Evolutionary conservation across 352 stramenopile genomes (phyloP), one percentile per base, ranked within the genome.

Genomic region (Halophytophthora batemanensis): DNA sequence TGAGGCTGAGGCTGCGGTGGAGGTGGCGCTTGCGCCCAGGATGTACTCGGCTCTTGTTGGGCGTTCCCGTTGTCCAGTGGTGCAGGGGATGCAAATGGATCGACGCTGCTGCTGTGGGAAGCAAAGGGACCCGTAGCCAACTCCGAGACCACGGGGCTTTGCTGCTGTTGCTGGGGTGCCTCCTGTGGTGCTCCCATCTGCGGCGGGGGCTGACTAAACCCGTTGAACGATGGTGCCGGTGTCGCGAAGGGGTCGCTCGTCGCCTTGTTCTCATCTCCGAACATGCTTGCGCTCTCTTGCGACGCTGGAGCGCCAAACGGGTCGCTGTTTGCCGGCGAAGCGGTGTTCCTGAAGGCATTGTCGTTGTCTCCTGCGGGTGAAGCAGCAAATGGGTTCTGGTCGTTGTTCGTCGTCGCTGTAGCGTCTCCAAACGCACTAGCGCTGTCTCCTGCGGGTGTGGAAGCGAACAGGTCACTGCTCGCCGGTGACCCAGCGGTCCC

Each of bases 211-310:
- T 31, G 25, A 31, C 25, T 31, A 31, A 53, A 36, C 13, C 28
- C 43, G 21, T 47, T 23, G 17, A 56, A 31, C 34, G 50, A 56
- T 15, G 42, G 31, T n/a, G 37, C 15, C 22, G 56, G 48, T 10
- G 19, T 49, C 15, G 53, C 44, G 29, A 64, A 69, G 13, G 49
- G 49, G 19, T 73, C 62, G 6, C 45, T 46, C 18, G 40, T 54
- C 18, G 28, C 22, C 22, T 21, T 2, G n/a, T 34, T 6, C 12
- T 33, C 36, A 42, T 46, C 41, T 12, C 43, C 53, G 52, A 54
- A 42, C 18, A 43, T 43, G 40, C 57, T 62, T 18, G 40, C 56
- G 34, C 62, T 61, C 25, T 61, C 56, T 5, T 46, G 33, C 13
- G 40, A 53, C 15, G 15, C 40, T 11, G 46, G 10, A 21, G 50